Percentiles rank a stretch among this genome's conserved stretches.
phyloP scores from a whole-genome alignment of 1,284 basidiomycete genomes.

The Ganoderma multipileum region DNA sequence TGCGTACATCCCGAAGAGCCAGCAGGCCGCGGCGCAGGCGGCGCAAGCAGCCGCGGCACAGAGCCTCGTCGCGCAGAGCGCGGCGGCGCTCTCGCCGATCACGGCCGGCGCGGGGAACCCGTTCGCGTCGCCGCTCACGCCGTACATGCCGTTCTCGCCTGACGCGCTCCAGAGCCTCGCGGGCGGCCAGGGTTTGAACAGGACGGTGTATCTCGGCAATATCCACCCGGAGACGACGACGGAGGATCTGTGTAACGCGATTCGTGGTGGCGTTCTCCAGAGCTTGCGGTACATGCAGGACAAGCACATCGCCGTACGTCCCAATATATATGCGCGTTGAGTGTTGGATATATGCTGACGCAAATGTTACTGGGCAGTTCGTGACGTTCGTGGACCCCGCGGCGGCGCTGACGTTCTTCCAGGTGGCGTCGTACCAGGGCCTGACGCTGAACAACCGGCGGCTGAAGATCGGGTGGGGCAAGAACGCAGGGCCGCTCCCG shows the following conservation, averaged over 20 bases:
- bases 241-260: slow-evolving; percentile 93
- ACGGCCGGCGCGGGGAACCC: slow-evolving; percentile 33
- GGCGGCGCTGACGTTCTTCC: slow-evolving; percentile 91
- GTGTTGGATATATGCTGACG: slow-evolving; percentile 21
- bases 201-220: slow-evolving; percentile 93
- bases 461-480: slow-evolving; percentile 95
- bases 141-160: slow-evolving; percentile 65
- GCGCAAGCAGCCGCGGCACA: slow-evolving; percentile 85
- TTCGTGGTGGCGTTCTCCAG: slow-evolving; percentile 91
- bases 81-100: slow-evolving; percentile 42
- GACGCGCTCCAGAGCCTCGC: slow-evolving; percentile 51
- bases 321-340: slow-evolving; percentile 12
- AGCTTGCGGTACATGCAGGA: slow-evolving; percentile 92
- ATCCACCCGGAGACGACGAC: slow-evolving; percentile 92
- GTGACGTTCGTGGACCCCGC: slow-evolving; percentile 91
- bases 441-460: slow-evolving; percentile 90
- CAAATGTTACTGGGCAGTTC: slow-evolving; percentile 61
- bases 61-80: slow-evolving; percentile 72
- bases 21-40: slow-evolving; percentile 83
- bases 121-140: slow-evolving; percentile 56
- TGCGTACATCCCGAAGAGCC: slow-evolving; percentile 91
- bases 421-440: slow-evolving; percentile 87
- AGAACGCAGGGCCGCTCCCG: slow-evolving; percentile 85
- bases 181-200: slow-evolving; percentile 69
- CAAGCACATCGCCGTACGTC: slow-evolving; percentile 89